These are phyloP conservation scores for Skeletonema tropicum DNA, from an alignment of 108 stramenopile genomes.

Conservation along the genomic window DNA sequence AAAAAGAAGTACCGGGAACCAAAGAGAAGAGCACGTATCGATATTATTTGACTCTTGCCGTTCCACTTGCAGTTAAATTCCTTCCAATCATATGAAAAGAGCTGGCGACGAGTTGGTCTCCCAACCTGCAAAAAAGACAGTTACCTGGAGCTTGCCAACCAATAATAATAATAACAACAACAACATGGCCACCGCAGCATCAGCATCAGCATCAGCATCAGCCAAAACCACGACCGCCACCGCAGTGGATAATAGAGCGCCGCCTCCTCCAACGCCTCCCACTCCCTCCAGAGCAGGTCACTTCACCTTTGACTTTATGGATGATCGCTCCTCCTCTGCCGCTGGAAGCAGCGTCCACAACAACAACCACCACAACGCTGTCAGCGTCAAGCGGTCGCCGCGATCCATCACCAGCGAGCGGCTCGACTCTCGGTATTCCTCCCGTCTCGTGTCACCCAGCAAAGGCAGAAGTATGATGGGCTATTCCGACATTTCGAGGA, in stretches of 20 bases:
- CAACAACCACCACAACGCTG: neutral
- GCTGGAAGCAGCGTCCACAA: no score
- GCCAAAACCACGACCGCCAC: neutral
- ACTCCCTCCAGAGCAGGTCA: neutral
- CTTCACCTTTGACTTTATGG: conserved; percentile 34
- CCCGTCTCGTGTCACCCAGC: conserved; percentile 8
- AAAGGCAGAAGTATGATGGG: no score
- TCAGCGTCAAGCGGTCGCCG: neutral
- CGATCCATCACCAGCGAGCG: neutral
- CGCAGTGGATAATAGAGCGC: neutral
- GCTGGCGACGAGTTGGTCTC: neutral
- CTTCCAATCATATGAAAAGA: conserved; percentile 4
- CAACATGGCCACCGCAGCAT: conserved; percentile 1
- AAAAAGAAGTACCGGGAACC: no score
- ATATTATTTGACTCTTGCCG: no score
- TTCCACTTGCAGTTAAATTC: no score
- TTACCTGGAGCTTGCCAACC: conserved; percentile 16
- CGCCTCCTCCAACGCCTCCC: neutral
- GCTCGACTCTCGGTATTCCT: conserved; percentile 19
- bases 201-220: no score
- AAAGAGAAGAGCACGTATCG: no score
- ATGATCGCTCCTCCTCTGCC: conserved; percentile 1
- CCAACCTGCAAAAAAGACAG: conserved; percentile 10
- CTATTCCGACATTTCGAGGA: conserved; percentile 9
- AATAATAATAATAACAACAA: neutral